A percentile compares a stretch with the other conserved stretches of the same genome.
Conservation (phyloP, 768 basidiomycete genomes). For the Auriscalpium vulgare region DNA sequence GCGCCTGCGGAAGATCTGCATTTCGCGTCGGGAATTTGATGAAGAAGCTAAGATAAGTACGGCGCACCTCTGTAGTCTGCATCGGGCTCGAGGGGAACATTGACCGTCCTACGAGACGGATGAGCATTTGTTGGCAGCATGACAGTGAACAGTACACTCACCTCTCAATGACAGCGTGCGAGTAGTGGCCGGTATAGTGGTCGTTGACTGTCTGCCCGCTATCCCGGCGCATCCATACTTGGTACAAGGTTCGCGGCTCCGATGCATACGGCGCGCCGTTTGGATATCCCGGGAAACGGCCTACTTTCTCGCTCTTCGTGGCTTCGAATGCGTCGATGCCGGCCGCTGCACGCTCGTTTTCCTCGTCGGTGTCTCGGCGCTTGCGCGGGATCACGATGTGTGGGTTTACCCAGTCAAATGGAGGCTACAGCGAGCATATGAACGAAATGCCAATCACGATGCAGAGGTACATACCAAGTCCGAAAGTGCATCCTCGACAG, state of each 20-base stretch:
- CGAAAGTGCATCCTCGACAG: slow-evolving; percentile 55
- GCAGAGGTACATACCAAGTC: slow-evolving; percentile 50
- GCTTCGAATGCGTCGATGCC: slow-evolving; percentile 44
- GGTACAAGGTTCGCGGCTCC: slow-evolving; percentile 37
- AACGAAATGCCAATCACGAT: background rate
- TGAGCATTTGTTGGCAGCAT: background rate
- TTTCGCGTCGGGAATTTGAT: background rate
- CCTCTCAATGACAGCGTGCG: slow-evolving; percentile 41
- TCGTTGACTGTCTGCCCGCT: slow-evolving; percentile 27
- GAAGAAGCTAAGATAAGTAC: too few relatives aligned
- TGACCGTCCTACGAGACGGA: slow-evolving; percentile 33
- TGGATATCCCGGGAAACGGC: slow-evolving; percentile 38
- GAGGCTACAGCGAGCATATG: slow-evolving; percentile 31
- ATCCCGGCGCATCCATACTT: slow-evolving; percentile 29
- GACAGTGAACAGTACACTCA: slow-evolving; percentile 20
- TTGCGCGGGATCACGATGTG: slow-evolving; percentile 32
- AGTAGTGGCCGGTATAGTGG: slow-evolving; percentile 48
- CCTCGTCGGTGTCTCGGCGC: slow-evolving; percentile 25
- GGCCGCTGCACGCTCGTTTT: slow-evolving; percentile 25
- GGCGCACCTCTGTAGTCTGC: slow-evolving; percentile 45
- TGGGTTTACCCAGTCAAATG: slow-evolving; percentile 70
- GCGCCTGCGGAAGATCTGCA: slow-evolving; percentile 34
- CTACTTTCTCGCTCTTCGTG: slow-evolving; percentile 7
- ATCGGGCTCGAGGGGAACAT: slow-evolving; percentile 42
- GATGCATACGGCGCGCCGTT: slow-evolving; percentile 34